Evolutionary conservation across 177 flowering plant species (phyloP).

Genomic region (Tripterygium wilfordii): DNA sequence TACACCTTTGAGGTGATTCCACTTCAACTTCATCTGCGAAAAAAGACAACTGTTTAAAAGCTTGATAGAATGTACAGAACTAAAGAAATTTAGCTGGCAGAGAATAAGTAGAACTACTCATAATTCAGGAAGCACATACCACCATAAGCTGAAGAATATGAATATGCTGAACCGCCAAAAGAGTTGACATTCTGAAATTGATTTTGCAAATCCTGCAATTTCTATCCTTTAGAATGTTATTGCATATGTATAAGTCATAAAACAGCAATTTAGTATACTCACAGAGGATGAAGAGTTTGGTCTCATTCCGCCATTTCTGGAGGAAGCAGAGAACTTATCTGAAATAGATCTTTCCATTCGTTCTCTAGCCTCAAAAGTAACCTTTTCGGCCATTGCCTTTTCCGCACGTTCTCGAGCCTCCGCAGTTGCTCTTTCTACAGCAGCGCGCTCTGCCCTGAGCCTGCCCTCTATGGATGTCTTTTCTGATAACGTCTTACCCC

Average conservation of each 20-base stretch:
- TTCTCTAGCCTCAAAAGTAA: slow-evolving; percentile 39
- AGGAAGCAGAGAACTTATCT: slow-evolving; percentile 41
- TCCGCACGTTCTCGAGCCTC: slow-evolving; percentile 58
- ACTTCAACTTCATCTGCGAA: slow-evolving; percentile 42
- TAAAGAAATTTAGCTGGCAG: not conserved
- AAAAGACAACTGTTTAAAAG: too few relatives aligned
- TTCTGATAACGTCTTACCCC: slow-evolving; percentile 43
- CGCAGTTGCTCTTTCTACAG: slow-evolving; percentile 74
- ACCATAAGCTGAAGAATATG: slow-evolving; percentile 21
- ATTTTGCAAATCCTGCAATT: slow-evolving; percentile 33
- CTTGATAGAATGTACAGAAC: too few relatives aligned
- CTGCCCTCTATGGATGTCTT: slow-evolving; percentile 43
- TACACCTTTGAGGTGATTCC: slow-evolving; percentile 85
- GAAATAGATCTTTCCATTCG: slow-evolving; percentile 43
- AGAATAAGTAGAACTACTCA: too few relatives aligned
- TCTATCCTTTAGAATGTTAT: slow-evolving; percentile 5
- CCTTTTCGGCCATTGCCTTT: slow-evolving; percentile 43
- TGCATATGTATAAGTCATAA: not conserved
- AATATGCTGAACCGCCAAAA: slow-evolving; percentile 22
- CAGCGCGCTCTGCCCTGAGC: slow-evolving; percentile 67
- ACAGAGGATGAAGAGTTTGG: slow-evolving; percentile 30
- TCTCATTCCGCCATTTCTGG: slow-evolving; percentile 36
- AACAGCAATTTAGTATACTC: slow-evolving; percentile 13
- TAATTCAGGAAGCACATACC: slow-evolving; percentile 24
- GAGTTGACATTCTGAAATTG: slow-evolving; percentile 25